These are phyloP conservation scores for Quercus suber DNA, from an alignment of 306 rosid species.

Conservation along the genomic window DNA sequence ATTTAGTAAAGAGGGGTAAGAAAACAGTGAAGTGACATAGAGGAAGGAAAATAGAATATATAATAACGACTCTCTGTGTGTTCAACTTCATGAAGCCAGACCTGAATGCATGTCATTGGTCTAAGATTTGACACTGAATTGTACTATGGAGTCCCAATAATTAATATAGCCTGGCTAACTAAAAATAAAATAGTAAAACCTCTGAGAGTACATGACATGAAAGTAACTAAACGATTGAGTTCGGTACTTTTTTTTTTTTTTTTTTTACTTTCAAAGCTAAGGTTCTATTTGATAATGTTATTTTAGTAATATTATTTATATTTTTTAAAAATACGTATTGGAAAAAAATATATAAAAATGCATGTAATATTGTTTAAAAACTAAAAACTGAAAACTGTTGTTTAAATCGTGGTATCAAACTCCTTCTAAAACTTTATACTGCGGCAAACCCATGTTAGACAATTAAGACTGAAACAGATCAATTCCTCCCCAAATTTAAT, in stretches of 20 bases:
- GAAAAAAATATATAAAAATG: fast-evolving
- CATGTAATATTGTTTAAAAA: no score
- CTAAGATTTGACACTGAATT: not conserved
- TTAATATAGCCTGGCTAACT: not conserved
- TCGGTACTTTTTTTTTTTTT: not conserved
- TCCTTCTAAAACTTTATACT: not conserved
- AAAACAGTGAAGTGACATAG: not conserved
- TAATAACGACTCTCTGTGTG: no score
- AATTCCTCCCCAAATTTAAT: no score
- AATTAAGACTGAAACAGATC: no score
- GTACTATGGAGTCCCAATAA: not conserved
- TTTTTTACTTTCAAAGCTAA: not conserved
- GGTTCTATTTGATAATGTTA: no score
- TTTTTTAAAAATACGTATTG: no score
- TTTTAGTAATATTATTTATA: no score
- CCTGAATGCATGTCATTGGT: not conserved
- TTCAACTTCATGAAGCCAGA: not conserved
- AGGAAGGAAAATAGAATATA: not conserved
- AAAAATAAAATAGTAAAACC: no score
- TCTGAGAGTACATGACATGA: not conserved
- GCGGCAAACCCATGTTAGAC: not conserved
- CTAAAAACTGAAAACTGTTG: no score
- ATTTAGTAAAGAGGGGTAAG: no score
- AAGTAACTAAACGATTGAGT: not conserved
- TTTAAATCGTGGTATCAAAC: no score